Percentiles rank a stretch among this genome's conserved stretches.
These are phyloP conservation scores for Fragaria ananassa DNA, from an alignment of 306 rosid genomes.

Conservation along the genomic window DNA sequence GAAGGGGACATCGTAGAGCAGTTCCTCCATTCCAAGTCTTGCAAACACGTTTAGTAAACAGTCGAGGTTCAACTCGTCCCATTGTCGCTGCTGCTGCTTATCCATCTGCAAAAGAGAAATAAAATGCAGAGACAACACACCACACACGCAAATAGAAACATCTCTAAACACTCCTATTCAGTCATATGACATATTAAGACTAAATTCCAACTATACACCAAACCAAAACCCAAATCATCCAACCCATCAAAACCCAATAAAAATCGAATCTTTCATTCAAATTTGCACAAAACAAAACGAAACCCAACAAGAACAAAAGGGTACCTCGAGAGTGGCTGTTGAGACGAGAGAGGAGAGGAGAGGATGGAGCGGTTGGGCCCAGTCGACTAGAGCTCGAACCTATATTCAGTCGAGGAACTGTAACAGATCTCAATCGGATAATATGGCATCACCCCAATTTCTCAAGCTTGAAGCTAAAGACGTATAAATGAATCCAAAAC, in stretches of 20 bases:
- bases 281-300: background rate
- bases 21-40: background rate
- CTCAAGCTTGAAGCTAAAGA: too few relatives aligned
- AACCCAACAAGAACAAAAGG: constrained; percentile 25
- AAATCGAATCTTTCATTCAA: constrained; percentile 20
- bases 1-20: background rate
- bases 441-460: too few relatives aligned
- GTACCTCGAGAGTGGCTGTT: constrained; percentile 58
- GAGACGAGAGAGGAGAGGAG: constrained; percentile 55
- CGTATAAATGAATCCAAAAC: too few relatives aligned
- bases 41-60: background rate
- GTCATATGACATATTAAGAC: too few relatives aligned
- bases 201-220: background rate
- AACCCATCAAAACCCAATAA: constrained; percentile 19
- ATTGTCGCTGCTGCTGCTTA: background rate
- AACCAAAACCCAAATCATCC: constrained; percentile 24
- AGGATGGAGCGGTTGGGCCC: constrained; percentile 57
- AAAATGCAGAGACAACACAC: too few relatives aligned
- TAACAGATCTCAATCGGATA: too few relatives aligned
- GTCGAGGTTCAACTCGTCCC: background rate
- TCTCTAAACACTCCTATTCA: too few relatives aligned
- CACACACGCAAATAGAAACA: too few relatives aligned
- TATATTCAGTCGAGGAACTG: constrained; percentile 19
- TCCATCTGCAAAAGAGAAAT: background rate
- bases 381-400: constrained; percentile 67